Percentiles rank a stretch among this genome's conserved stretches.
phyloP scores from a whole-genome alignment of 495 filamentous ascomycete genomes.

The Aspergillus panamensis region DNA sequence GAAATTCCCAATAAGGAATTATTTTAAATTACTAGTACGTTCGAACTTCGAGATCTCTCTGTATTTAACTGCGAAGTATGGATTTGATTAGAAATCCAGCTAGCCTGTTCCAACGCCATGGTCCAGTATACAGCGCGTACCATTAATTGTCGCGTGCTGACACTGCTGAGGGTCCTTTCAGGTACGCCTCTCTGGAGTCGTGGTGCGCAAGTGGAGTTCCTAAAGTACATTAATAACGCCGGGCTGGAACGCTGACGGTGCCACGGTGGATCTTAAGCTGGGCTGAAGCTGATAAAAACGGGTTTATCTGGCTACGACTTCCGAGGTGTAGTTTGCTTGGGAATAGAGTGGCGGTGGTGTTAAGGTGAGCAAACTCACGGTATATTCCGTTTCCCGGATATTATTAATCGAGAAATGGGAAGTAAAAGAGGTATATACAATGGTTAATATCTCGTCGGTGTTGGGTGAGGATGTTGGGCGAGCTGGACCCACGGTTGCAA shows the following conservation, averaged over 20 bases:
- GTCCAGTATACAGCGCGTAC: too few relatives aligned
- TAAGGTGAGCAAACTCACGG: too few relatives aligned
- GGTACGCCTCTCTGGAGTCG: too few relatives aligned
- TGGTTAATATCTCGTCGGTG: not conserved
- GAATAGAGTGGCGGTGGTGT: too few relatives aligned
- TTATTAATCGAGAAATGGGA: not conserved
- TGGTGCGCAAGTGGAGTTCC: not conserved
- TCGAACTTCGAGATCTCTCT: not conserved
- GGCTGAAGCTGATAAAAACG: not conserved
- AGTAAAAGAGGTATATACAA: not conserved
- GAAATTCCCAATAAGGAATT: not conserved
- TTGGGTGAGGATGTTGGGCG: not conserved
- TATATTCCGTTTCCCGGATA: too few relatives aligned
- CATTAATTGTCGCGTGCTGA: too few relatives aligned
- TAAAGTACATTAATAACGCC: not conserved
- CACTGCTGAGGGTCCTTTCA: too few relatives aligned
- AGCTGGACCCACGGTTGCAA: not conserved
- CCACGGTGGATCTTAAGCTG: not conserved
- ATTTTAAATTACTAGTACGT: not conserved
- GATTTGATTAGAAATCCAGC: not conserved
- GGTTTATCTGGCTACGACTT: not conserved
- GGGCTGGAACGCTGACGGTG: not conserved
- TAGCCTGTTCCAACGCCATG: not conserved
- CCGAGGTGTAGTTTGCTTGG: not conserved
- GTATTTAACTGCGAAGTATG: not conserved